Percentiles rank a stretch among this genome's conserved stretches.
phyloP scores from a whole-genome alignment of 176 grass and related monocot species.

The Carex pumila region DNA sequence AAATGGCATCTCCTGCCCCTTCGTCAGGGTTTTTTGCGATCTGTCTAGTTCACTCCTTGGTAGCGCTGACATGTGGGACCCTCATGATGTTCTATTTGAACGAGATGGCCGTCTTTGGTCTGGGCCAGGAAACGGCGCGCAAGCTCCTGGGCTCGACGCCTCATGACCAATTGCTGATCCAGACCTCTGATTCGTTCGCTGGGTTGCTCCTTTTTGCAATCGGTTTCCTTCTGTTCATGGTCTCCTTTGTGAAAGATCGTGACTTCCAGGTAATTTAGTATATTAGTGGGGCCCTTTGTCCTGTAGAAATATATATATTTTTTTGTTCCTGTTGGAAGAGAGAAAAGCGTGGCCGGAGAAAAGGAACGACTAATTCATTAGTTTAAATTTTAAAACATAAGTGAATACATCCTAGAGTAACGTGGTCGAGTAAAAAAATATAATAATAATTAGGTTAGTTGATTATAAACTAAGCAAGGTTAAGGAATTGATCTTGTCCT shows the following conservation, averaged over 20 bases:
- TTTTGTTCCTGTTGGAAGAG: neutral
- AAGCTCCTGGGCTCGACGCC: slow-evolving; percentile 47
- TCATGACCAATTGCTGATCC: slow-evolving; percentile 43
- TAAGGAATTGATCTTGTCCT: slow-evolving; percentile 12
- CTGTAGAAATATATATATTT: neutral
- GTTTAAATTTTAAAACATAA: neutral
- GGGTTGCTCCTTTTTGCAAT: slow-evolving; percentile 41
- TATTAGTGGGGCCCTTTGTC: neutral
- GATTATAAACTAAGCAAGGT: slow-evolving; percentile 10
- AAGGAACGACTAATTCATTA: neutral
- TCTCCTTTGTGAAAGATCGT: slow-evolving; percentile 40
- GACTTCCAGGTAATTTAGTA: slow-evolving; percentile 37
- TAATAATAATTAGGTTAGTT: slow-evolving; percentile 15
- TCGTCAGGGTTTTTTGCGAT: slow-evolving; percentile 45
- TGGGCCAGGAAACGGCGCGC: slow-evolving; percentile 38
- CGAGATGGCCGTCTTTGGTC: slow-evolving; percentile 32
- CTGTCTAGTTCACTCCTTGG: slow-evolving; percentile 37
- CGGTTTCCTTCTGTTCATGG: slow-evolving; percentile 49
- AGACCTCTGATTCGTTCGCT: slow-evolving; percentile 48
- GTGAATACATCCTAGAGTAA: neutral
- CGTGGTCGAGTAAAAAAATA: neutral
- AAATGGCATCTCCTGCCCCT: slow-evolving; percentile 10
- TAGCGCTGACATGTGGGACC: slow-evolving; percentile 34
- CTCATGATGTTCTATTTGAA: slow-evolving; percentile 53
- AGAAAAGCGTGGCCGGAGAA: neutral